These are phyloP conservation scores for Claviceps sp. DNA, from an alignment of 2,329 filamentous ascomycete genomes.

Conservation along the genomic window DNA sequence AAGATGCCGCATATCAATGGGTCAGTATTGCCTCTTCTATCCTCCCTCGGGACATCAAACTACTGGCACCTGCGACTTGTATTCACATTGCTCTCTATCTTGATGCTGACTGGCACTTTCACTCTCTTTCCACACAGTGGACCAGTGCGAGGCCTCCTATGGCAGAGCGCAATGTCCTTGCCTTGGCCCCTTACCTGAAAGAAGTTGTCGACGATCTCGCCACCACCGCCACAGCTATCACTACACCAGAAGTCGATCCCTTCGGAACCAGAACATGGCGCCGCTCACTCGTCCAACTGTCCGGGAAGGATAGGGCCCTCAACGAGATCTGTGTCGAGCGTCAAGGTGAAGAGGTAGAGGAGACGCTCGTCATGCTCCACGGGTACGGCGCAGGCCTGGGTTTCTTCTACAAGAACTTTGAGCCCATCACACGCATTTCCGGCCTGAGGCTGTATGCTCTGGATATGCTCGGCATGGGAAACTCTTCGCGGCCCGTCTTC, in stretches of 20 bases:
- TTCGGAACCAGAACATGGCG: slow-evolving; percentile 78
- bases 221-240: slow-evolving; percentile 18
- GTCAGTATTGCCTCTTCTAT: slow-evolving; percentile 30
- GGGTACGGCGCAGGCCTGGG: slow-evolving; percentile 92
- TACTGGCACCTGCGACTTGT: not conserved
- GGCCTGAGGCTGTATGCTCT: slow-evolving; percentile 87
- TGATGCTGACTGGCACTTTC: not conserved
- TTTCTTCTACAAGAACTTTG: slow-evolving; percentile 98
- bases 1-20: slow-evolving; percentile 87
- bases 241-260: slow-evolving; percentile 45
- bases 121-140: slow-evolving; percentile 47
- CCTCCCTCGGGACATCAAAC: not conserved
- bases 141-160: slow-evolving; percentile 64
- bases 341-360: slow-evolving; percentile 61
- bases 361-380: slow-evolving; percentile 90
- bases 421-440: slow-evolving; percentile 61
- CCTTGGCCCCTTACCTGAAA: slow-evolving; percentile 71
- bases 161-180: slow-evolving; percentile 80
- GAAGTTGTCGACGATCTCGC: slow-evolving; percentile 57
- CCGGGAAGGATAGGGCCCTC: slow-evolving; percentile 72
- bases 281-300: slow-evolving; percentile 69
- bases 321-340: slow-evolving; percentile 91
- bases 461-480: slow-evolving; percentile 92
- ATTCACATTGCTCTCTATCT: not conserved
- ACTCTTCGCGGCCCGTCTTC: slow-evolving; percentile 73